These are phyloP conservation scores for Microthlaspi erraticum DNA, from an alignment of 345 rosid species.

Conservation along the genomic window DNA sequence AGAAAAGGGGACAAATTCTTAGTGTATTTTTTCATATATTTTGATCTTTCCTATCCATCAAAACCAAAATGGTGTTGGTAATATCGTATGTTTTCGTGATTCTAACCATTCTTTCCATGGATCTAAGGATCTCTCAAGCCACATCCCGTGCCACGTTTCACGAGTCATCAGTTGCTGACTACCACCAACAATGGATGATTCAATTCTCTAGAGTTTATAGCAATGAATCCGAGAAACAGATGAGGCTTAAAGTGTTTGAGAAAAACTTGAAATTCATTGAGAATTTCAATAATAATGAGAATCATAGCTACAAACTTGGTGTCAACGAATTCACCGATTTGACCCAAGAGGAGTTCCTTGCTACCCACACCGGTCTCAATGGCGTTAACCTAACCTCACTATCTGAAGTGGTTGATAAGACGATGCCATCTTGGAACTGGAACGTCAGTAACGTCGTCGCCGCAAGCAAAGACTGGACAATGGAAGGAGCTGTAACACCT, in stretches of 20 bases:
- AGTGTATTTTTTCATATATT: too few species aligned
- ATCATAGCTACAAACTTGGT: constrained; percentile 19
- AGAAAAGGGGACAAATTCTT: too few species aligned
- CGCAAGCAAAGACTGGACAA: constrained; percentile 45
- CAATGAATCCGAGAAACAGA: background rate
- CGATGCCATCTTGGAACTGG: too few species aligned
- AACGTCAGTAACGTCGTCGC: constrained; percentile 10
- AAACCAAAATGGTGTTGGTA: background rate
- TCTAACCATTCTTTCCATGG: background rate
- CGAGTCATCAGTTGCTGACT: background rate
- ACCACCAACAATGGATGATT: constrained; percentile 4
- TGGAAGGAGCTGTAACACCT: constrained; percentile 46
- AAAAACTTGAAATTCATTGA: constrained; percentile 1
- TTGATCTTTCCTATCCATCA: background rate
- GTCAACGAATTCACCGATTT: constrained; percentile 3
- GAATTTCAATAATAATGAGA: background rate
- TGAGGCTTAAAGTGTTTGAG: constrained; percentile 1
- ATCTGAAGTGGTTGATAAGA: background rate
- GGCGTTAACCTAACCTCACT: background rate
- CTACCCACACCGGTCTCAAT: constrained; percentile 7
- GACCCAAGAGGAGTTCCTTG: constrained; percentile 6
- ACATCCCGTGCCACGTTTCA: background rate
- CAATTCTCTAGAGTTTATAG: constrained; percentile 10
- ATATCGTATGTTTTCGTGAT: background rate
- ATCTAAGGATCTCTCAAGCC: constrained; percentile 4